Evolutionary conservation across 176 grass and related monocot species (phyloP).

Genomic region (Ensete ventricosum): DNA sequence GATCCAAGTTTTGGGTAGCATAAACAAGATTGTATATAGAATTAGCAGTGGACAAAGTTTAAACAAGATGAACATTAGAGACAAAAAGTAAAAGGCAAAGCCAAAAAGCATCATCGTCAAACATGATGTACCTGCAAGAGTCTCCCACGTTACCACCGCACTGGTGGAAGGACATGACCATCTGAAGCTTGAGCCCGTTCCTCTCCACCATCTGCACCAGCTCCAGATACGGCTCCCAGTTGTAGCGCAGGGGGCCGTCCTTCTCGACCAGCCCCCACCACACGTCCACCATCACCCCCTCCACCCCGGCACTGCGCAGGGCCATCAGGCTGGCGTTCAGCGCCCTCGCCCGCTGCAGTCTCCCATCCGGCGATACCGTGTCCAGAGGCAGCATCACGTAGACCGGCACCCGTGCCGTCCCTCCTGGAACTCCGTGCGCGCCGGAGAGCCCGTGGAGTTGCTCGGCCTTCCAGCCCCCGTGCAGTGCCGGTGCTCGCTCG

Average conservation of each 20-base stretch:
- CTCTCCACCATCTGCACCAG: conserved; percentile 73
- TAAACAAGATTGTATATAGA: too few species aligned
- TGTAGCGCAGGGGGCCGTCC: conserved; percentile 48
- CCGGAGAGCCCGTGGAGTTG: conserved; percentile 3
- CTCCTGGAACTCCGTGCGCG: conserved; percentile 22
- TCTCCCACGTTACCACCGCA: conserved; percentile 49
- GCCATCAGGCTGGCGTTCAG: conserved; percentile 77
- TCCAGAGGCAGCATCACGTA: conserved; percentile 95
- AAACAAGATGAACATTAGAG: too few species aligned
- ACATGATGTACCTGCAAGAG: conserved; percentile 59
- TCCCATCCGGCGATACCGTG: conserved; percentile 38
- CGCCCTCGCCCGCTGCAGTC: conserved; percentile 40
- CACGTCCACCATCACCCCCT: conserved; percentile 96
- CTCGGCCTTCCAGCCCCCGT: neutral
- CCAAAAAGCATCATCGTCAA: neutral
- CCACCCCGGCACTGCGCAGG: conserved; percentile 67
- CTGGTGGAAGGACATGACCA: conserved; percentile 84
- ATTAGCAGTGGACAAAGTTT: too few species aligned
- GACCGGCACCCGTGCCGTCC: conserved; percentile 41
- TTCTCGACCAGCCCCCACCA: conserved; percentile 94
- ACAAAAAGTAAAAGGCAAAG: too few species aligned
- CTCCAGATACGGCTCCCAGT: conserved; percentile 87
- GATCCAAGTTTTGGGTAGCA: too few species aligned
- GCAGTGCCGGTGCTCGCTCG: neutral
- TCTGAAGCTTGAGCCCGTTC: conserved; percentile 68